Evolutionary conservation across 2,329 filamentous ascomycete genomes (phyloP).

Genomic region (Graphium sp.): DNA sequence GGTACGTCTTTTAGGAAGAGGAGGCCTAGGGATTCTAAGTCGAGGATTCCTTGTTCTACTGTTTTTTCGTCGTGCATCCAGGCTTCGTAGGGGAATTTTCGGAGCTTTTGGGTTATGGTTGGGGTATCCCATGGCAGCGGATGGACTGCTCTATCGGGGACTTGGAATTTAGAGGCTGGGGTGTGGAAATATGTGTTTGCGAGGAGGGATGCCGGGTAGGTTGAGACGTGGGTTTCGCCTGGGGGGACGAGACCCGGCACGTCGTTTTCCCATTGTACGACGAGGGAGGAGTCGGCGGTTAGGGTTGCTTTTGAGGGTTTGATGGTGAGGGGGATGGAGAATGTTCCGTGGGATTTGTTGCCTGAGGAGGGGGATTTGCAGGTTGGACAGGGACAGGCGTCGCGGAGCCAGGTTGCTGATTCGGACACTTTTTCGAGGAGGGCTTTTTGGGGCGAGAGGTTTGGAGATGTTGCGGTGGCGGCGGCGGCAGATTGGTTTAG

Average conservation of each 20-base stretch:
- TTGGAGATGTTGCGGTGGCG: too few species aligned
- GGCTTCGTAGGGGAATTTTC: conserved; percentile 48
- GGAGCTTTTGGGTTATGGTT: conserved; percentile 21
- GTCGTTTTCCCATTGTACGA: conserved; percentile 42
- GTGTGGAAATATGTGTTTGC: conserved; percentile 6
- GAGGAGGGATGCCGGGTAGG: conserved; percentile 15
- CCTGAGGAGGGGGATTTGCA: conserved; percentile 42
- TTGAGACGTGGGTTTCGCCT: conserved; percentile 16
- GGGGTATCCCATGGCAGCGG: conserved; percentile 22
- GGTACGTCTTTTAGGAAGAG: conserved; percentile 66
- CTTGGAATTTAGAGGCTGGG: conserved; percentile 3
- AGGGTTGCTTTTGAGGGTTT: conserved; percentile 13
- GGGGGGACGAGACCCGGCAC: conserved; percentile 14
- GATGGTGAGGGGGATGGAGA: conserved; percentile 19
- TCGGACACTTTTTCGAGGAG: conserved; percentile 5
- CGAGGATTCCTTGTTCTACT: conserved; percentile 44
- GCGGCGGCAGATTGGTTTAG: background rate
- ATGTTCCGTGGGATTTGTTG: conserved; percentile 34
- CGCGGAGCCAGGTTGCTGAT: conserved; percentile 23
- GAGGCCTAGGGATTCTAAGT: conserved; percentile 52
- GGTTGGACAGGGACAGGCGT: conserved; percentile 31
- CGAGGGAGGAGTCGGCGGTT: conserved; percentile 24
- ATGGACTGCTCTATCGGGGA: conserved; percentile 9
- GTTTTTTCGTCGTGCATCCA: conserved; percentile 45
- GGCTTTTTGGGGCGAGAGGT: too few species aligned